Evolutionary conservation across 768 basidiomycete species (phyloP), one percentile per base, ranked within the genome.

Genomic region (Suillus luteus): DNA sequence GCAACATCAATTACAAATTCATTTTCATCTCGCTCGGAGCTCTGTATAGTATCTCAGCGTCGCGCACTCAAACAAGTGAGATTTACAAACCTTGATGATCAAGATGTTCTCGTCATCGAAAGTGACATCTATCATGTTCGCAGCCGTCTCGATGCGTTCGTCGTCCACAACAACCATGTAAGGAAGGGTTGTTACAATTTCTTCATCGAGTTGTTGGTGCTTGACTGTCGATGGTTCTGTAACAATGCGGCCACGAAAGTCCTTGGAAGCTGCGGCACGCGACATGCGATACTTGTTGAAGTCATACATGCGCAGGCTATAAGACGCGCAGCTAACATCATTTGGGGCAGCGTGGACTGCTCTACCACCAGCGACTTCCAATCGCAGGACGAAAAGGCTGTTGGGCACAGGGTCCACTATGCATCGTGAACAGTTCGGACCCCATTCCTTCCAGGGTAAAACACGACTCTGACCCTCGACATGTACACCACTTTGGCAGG

Each of bases 231-330:
- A 35, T n/a, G 52, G 52, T n/a, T 33, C 52, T 54, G 52, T 54
- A 12, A 54, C 2, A 35, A 54, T 54, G 52, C 31, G 5, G 6
- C 52, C 52, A 31, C 52, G 19, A 54, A 54, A 54, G 11, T 35
- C 52, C 11, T 54, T n/a, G 33, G 52, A 54, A 54, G 52, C 52
- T 35, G 52, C 52, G 11, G 52, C 52, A 35, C 52, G 52, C 52
- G 52, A 54, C 6, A 54, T 54, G 19, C 52, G 52, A 33, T 54
- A 54, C 31, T 35, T 54, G 6, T 54, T 54, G 33, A 54, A 54
- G 33, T 54, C 52, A 19, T 54, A 54, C 52, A 11, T 33, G 11
- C 11, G 52, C 35, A 54, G 33, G 19, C 52, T 54, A 54, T 54
- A 54, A 33, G 52, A 54, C 35, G 33, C 35, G 52, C 52, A 35